Percentiles rank a stretch among this genome's conserved stretches.
Evolutionary conservation across 2,329 filamentous ascomycete species (phyloP).

Genomic region (Coleophoma cylindrospora): DNA sequence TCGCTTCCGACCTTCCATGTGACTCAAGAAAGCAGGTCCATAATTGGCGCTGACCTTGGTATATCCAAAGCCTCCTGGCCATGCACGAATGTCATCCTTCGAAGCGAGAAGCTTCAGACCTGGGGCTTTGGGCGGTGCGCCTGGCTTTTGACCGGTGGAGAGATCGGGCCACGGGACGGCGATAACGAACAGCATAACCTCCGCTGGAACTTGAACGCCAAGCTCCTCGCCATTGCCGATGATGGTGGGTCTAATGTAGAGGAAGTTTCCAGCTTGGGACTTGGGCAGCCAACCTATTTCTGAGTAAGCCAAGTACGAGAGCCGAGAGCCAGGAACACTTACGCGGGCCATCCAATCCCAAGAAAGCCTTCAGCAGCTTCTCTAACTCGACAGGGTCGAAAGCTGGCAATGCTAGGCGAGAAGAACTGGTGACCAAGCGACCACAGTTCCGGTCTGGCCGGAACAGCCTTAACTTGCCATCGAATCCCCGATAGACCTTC

Average conservation of each 20-base stretch:
- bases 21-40: conserved; percentile 74
- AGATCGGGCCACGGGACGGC: conserved; percentile 48
- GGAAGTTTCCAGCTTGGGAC: conserved; percentile 60
- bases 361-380: conserved; percentile 66
- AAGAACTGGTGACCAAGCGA: conserved; percentile 45
- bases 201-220: conserved; percentile 71
- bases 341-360: conserved; percentile 62
- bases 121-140: conserved; percentile 26
- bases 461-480: conserved; percentile 60
- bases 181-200: conserved; percentile 84
- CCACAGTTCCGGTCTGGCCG: conserved; percentile 51
- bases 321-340: conserved; percentile 1
- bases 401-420: conserved; percentile 66
- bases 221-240: conserved; percentile 79
- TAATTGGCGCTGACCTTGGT: conserved; percentile 94
- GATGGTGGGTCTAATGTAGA: conserved; percentile 83
- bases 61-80: conserved; percentile 89
- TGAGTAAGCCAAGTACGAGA: neutral
- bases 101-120: conserved; percentile 75
- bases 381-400: conserved; percentile 70
- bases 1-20: conserved; percentile 62
- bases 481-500: conserved; percentile 74
- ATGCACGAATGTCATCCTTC: conserved; percentile 78
- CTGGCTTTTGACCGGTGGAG: conserved; percentile 28
- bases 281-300: conserved; percentile 67